A percentile compares a stretch with the other conserved stretches of the same genome.
These are phyloP conservation scores for Soucietia sequanensis DNA, from an alignment of 805 yeast species.

Conservation along the genomic window DNA sequence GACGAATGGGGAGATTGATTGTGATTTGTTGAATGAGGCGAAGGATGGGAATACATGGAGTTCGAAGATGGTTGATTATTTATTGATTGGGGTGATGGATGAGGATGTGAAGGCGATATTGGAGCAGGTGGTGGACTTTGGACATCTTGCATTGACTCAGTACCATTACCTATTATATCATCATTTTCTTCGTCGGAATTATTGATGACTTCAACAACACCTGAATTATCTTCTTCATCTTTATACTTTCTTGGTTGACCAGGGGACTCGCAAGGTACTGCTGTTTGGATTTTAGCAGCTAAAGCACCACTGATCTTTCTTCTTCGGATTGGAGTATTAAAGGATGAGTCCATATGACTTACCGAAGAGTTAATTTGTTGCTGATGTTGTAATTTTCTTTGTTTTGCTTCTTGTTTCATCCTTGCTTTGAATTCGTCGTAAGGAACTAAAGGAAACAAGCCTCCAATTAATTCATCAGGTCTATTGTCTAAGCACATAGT, in stretches of 20 bases:
- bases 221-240: constrained; percentile 26
- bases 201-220: constrained; percentile 36
- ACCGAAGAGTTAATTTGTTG: constrained; percentile 29
- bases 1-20: not conserved
- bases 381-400: constrained; percentile 31
- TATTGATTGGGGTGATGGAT: constrained; percentile 1
- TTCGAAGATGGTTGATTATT: constrained; percentile 4
- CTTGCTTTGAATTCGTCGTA: constrained; percentile 62
- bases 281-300: constrained; percentile 65
- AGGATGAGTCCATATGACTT: constrained; percentile 44
- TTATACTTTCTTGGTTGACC: constrained; percentile 89
- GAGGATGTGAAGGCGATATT: not conserved
- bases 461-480: constrained; percentile 67
- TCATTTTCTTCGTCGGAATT: constrained; percentile 44
- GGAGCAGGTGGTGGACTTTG: constrained; percentile 7
- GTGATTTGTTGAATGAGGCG: too few species aligned
- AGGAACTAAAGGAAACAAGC: constrained; percentile 58
- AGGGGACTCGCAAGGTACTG: constrained; percentile 90
- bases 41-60: too few species aligned
- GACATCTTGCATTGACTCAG: constrained; percentile 20
- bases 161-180: constrained; percentile 13
- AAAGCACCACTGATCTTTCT: constrained; percentile 64
- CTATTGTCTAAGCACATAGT: constrained; percentile 77
- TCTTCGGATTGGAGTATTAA: constrained; percentile 74
- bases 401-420: constrained; percentile 43